These are phyloP conservation scores for Aspergillus sparsus DNA, from an alignment of 495 filamentous ascomycete genomes.

Conservation along the genomic window DNA sequence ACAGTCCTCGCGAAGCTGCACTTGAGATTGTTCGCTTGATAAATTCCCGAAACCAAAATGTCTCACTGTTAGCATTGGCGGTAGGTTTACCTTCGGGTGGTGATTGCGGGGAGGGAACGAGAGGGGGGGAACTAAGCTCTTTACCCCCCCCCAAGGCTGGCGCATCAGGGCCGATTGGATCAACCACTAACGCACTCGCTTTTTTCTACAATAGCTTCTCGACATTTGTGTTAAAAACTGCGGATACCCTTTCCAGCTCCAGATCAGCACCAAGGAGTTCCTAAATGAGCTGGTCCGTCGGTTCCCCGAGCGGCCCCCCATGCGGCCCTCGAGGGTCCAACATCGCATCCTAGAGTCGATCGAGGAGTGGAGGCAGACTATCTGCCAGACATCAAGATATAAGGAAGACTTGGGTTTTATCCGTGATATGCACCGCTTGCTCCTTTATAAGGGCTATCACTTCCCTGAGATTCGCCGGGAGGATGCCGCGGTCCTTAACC, in stretches of 20 bases:
- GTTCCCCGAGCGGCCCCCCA: slow-evolving; percentile 90
- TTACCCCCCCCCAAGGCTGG: background rate
- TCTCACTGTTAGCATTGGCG: slow-evolving; percentile 81
- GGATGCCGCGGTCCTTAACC: slow-evolving; percentile 96
- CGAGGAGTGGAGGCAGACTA: slow-evolving; percentile 97
- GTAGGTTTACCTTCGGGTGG: slow-evolving; percentile 39
- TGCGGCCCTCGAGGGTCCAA: slow-evolving; percentile 84
- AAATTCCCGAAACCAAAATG: slow-evolving; percentile 95
- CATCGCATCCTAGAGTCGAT: slow-evolving; percentile 92
- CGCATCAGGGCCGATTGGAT: slow-evolving; percentile 5
- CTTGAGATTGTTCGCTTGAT: slow-evolving; percentile 91
- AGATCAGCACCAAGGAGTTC: slow-evolving; percentile 98
- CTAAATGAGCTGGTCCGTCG: slow-evolving; percentile 96
- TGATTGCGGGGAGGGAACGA: background rate
- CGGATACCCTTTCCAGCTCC: slow-evolving; percentile 97
- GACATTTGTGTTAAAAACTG: slow-evolving; percentile 99
- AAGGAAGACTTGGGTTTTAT: slow-evolving; percentile 97
- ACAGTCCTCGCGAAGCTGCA: slow-evolving; percentile 87
- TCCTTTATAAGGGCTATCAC: slow-evolving; percentile 94
- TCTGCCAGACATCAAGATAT: slow-evolving; percentile 95
- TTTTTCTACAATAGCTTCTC: slow-evolving; percentile 64
- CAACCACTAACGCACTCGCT: slow-evolving; percentile 29
- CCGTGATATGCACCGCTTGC: slow-evolving; percentile 92
- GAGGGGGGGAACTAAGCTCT: background rate
- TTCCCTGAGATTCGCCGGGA: slow-evolving; percentile 91